phyloP scores from a whole-genome alignment of 352 stramenopile species.

The Phytophthora hibernalis region DNA sequence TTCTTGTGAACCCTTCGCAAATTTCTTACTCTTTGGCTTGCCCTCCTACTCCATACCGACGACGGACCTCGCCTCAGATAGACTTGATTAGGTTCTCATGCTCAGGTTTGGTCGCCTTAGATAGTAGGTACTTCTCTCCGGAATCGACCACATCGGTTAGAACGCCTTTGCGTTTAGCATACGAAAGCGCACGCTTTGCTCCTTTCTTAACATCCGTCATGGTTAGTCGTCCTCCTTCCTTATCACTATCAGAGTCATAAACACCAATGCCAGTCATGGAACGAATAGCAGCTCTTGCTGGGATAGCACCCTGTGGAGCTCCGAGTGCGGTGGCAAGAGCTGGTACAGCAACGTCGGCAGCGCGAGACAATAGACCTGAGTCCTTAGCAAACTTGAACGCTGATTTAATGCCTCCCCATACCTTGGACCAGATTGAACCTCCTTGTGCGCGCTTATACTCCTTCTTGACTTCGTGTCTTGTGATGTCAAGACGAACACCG shows the following conservation, averaged over 20 bases:
- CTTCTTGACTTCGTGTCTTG: conserved; percentile 8
- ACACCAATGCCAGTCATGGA: conserved; percentile 18
- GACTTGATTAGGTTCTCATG: conserved; percentile 12
- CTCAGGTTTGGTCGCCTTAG: conserved; percentile 12
- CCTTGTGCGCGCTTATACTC: background rate
- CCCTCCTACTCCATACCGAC: conserved; percentile 20
- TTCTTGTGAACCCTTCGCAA: conserved; percentile 6
- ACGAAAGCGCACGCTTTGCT: conserved; percentile 10
- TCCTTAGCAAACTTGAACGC: conserved; percentile 29
- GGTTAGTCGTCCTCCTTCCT: conserved; percentile 5
- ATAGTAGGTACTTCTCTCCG: conserved; percentile 17
- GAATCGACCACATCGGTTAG: conserved; percentile 14
- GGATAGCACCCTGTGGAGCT: conserved; percentile 9
- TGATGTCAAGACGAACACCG: conserved; percentile 4
- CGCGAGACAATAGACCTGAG: background rate
- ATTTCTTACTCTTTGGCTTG: conserved; percentile 8
- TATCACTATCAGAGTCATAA: conserved; percentile 18
- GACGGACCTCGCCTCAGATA: conserved; percentile 1
- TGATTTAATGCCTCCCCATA: conserved; percentile 27
- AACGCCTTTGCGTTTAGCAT: conserved; percentile 22
- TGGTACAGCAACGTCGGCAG: conserved; percentile 9
- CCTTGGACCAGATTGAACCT: conserved; percentile 19
- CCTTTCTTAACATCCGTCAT: conserved; percentile 14
- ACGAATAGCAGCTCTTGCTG: conserved; percentile 12
- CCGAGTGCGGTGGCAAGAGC: conserved; percentile 13